A percentile compares a stretch with the other conserved stretches of the same genome.
phyloP scores from a whole-genome alignment of 306 rosid genomes.

The Parietaria judaica region DNA sequence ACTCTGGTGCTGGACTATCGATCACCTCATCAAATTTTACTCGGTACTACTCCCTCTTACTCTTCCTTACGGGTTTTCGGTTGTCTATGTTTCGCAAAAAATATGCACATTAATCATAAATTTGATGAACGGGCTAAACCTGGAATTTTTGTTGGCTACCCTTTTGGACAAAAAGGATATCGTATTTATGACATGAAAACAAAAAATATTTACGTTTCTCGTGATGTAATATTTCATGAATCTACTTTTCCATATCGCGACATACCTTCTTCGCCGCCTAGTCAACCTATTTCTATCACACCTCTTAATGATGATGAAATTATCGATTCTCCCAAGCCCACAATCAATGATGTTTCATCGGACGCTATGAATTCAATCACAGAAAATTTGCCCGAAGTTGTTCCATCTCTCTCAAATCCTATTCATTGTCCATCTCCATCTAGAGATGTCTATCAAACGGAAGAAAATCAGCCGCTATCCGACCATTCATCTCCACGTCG shows the following conservation, averaged over 20 bases:
- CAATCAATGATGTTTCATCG: too few species aligned
- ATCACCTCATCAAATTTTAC: conserved; percentile 10
- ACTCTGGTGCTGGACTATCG: not conserved
- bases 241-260: not conserved
- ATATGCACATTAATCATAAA: not conserved
- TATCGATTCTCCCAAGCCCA: too few species aligned
- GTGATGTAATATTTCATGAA: not conserved
- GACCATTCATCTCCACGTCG: not conserved
- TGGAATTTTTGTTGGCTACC: conserved; percentile 6
- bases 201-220: not conserved
- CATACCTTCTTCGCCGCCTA: too few species aligned
- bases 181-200: conserved; percentile 1
- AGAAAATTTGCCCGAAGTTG: too few species aligned
- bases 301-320: too few species aligned
- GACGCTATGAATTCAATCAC: too few species aligned
- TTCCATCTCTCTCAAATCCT: too few species aligned
- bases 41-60: not conserved
- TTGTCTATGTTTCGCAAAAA: not conserved
- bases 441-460: too few species aligned
- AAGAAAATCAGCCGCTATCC: too few species aligned
- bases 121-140: conserved; percentile 1
- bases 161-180: conserved; percentile 2
- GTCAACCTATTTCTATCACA: too few species aligned
- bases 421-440: too few species aligned
- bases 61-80: not conserved